These are phyloP conservation scores for Murraya koenigii DNA, from an alignment of 345 rosid genomes.

Conservation along the genomic window DNA sequence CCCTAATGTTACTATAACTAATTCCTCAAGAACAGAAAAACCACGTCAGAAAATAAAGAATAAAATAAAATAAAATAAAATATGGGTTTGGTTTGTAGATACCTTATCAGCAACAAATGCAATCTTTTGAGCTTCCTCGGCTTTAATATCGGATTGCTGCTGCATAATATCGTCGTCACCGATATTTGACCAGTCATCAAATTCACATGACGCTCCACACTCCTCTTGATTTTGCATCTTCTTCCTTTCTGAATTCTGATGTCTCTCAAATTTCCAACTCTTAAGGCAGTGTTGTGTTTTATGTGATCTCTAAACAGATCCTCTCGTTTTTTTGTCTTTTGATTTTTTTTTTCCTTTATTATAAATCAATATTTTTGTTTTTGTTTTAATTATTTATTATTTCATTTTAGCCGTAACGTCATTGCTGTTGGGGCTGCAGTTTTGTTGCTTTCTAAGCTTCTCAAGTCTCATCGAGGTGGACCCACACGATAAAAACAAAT, in stretches of 20 bases:
- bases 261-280: not conserved
- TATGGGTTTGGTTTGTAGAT: slow-evolving; percentile 6
- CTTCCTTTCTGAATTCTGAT: not conserved
- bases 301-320: not conserved
- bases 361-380: too few relatives aligned
- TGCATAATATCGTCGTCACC: slow-evolving; percentile 54
- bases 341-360: not conserved
- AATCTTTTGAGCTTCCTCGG: slow-evolving; percentile 57
- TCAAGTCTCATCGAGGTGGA: too few relatives aligned
- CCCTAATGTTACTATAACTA: not conserved
- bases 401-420: too few relatives aligned
- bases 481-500: too few relatives aligned
- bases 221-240: slow-evolving; percentile 52
- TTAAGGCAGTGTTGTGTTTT: not conserved
- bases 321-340: not conserved
- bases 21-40: not conserved
- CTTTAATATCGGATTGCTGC: slow-evolving; percentile 50
- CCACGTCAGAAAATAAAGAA: not conserved
- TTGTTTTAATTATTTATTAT: too few relatives aligned
- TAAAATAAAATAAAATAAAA: not conserved
- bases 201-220: slow-evolving; percentile 27
- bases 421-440: too few relatives aligned
- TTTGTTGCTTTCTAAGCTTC: too few relatives aligned
- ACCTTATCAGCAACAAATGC: slow-evolving; percentile 90
- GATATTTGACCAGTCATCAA: slow-evolving; percentile 43